phyloP scores from a whole-genome alignment of 306 rosid species.

The Sphenostylis stenocarpa region DNA sequence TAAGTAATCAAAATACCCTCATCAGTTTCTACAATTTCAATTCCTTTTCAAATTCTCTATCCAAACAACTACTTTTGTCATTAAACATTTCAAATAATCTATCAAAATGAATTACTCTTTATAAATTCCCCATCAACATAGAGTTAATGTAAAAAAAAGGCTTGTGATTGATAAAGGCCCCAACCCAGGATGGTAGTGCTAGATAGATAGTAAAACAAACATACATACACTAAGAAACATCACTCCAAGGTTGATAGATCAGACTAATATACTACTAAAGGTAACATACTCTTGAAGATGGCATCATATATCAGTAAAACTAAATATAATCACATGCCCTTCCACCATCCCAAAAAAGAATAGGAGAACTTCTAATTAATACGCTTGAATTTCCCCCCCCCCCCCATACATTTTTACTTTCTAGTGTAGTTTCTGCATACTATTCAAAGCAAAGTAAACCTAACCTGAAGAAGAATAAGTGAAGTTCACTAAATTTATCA shows the following conservation, averaged over 20 bases:
- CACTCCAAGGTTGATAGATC: not conserved
- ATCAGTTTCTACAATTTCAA: too few species aligned
- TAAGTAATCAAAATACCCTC: too few species aligned
- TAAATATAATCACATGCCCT: not conserved
- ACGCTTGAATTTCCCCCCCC: not conserved
- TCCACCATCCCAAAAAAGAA: not conserved
- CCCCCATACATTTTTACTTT: not conserved
- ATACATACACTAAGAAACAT: not conserved
- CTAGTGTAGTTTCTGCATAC: not conserved
- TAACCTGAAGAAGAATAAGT: not conserved
- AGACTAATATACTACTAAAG: not conserved
- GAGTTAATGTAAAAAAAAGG: too few species aligned
- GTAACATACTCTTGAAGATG: not conserved
- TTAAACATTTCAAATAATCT: too few species aligned
- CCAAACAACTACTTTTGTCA: too few species aligned
- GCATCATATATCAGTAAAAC: not conserved
- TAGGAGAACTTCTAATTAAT: not conserved
- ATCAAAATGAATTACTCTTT: too few species aligned
- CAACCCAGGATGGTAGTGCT: not conserved
- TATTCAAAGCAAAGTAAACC: not conserved
- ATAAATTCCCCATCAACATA: too few species aligned
- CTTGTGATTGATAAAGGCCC: not conserved
- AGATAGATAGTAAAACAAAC: not conserved
- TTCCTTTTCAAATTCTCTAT: too few species aligned
- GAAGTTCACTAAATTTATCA: not conserved